phyloP scores from a whole-genome alignment of 1,284 basidiomycete genomes.

The Exobasidium rhododendri region DNA sequence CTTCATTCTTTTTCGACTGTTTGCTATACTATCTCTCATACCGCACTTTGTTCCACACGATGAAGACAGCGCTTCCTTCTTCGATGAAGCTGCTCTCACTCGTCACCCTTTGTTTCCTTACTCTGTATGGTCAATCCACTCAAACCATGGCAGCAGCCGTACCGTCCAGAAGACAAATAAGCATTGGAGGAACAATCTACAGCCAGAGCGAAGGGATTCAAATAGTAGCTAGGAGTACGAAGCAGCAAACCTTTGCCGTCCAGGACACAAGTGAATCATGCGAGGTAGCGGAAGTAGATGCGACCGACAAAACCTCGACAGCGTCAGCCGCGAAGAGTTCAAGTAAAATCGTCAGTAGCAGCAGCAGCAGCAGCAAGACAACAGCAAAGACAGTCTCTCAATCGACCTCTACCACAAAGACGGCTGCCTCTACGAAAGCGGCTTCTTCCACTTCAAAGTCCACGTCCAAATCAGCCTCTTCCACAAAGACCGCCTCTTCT shows the following conservation, averaged over 20 bases:
- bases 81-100: too few species aligned
- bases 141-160: neutral
- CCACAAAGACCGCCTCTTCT: neutral
- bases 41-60: neutral
- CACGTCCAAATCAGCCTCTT: conserved; percentile 5
- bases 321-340: neutral
- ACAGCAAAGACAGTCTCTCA: neutral
- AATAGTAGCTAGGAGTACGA: neutral
- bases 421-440: neutral
- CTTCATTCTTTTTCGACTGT: too few species aligned
- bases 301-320: neutral
- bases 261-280: neutral
- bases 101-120: neutral
- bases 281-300: too few species aligned
- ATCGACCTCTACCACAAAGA: neutral
- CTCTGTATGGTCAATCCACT: neutral
- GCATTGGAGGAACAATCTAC: neutral
- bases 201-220: neutral
- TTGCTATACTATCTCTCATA: neutral
- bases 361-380: neutral
- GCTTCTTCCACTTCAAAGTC: neutral
- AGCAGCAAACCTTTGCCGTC: neutral
- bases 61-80: neutral
- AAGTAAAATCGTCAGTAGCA: neutral
- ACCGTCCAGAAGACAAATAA: neutral